Evolutionary conservation across 768 basidiomycete species (phyloP).

Genomic region (Leccinum obscurum): DNA sequence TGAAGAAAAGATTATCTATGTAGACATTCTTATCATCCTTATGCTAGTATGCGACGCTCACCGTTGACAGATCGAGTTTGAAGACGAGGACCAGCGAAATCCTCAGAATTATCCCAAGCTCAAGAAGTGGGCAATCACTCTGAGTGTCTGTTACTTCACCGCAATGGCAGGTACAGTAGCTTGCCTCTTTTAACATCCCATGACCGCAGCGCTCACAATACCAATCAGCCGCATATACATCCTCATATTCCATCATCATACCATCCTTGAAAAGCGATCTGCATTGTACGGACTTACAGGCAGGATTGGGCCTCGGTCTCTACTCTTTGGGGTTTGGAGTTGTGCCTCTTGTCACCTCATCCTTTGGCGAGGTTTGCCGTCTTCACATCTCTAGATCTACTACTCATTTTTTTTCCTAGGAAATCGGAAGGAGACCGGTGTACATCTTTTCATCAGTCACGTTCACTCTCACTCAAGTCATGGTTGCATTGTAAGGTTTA

Average conservation of each 20-base stretch:
- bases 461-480: conserved; percentile 53
- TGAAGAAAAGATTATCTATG: conserved; percentile 15
- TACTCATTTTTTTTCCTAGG: conserved; percentile 33
- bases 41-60: conserved; percentile 1
- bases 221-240: conserved; percentile 44
- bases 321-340: conserved; percentile 62
- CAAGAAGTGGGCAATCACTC: conserved; percentile 46
- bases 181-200: neutral
- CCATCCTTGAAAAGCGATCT: conserved; percentile 50
- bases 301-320: conserved; percentile 48
- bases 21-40: neutral
- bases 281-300: conserved; percentile 45
- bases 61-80: conserved; percentile 39
- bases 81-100: conserved; percentile 40
- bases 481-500: conserved; percentile 30
- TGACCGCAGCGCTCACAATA: neutral
- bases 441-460: conserved; percentile 53
- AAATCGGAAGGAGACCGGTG: conserved; percentile 63
- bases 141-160: conserved; percentile 28
- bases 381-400: neutral
- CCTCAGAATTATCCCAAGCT: conserved; percentile 36
- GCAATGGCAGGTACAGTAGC: conserved; percentile 23
- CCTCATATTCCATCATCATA: conserved; percentile 55
- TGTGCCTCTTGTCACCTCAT: conserved; percentile 59
- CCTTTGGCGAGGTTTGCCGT: conserved; percentile 54